These are phyloP conservation scores for Trichosporon asahii DNA, from an alignment of 1,284 basidiomycete species.

Conservation along the genomic window DNA sequence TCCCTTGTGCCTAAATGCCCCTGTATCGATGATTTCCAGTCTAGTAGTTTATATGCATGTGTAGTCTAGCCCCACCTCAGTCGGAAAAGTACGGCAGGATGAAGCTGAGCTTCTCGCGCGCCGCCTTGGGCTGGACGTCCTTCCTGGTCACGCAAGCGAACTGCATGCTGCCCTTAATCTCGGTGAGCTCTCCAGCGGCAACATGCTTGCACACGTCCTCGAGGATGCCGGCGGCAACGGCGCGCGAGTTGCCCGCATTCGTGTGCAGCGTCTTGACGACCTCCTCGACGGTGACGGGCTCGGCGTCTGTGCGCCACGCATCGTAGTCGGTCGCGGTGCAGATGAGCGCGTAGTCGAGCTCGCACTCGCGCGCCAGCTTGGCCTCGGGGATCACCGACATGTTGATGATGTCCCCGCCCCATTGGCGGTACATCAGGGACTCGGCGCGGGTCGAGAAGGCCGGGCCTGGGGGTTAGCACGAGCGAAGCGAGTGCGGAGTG, in stretches of 20 bases:
- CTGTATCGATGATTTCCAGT: too few relatives aligned
- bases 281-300: constrained; percentile 74
- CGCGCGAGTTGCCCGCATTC: constrained; percentile 78
- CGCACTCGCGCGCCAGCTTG: constrained; percentile 91
- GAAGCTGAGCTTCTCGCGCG: constrained; percentile 70
- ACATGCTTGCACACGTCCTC: constrained; percentile 69
- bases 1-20: too few relatives aligned
- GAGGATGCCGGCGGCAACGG: constrained; percentile 66
- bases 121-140: constrained; percentile 61
- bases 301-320: constrained; percentile 76
- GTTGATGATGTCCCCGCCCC: constrained; percentile 92
- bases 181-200: constrained; percentile 57
- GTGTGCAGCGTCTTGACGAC: constrained; percentile 81
- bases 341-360: constrained; percentile 84
- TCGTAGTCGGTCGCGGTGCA: constrained; percentile 90
- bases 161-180: constrained; percentile 74
- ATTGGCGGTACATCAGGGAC: constrained; percentile 86
- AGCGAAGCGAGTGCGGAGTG: neutral
- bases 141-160: constrained; percentile 77
- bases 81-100: constrained; percentile 62
- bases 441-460: constrained; percentile 79
- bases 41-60: neutral
- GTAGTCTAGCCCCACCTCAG: neutral
- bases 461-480: constrained; percentile 32
- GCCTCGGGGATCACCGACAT: constrained; percentile 93